A percentile compares a stretch with the other conserved stretches of the same genome.
These are phyloP conservation scores for Xylaria sp. DNA, from an alignment of 2,329 filamentous ascomycete genomes.

Conservation along the genomic window DNA sequence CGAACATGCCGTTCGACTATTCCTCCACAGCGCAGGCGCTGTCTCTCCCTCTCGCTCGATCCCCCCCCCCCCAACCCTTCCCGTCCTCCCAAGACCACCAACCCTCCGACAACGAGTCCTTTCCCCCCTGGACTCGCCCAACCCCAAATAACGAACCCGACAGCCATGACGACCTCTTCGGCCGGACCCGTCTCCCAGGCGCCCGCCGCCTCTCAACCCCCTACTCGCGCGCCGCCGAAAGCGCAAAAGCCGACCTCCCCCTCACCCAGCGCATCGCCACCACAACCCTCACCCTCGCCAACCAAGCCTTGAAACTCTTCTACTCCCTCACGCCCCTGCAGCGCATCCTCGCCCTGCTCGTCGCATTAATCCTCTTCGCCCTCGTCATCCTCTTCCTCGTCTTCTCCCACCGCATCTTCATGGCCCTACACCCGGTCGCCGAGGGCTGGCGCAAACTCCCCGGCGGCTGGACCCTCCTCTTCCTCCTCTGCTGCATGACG, in stretches of 20 bases:
- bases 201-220: conserved; percentile 41
- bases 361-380: conserved; percentile 45
- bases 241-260: conserved; percentile 29
- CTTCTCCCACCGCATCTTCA: conserved; percentile 76
- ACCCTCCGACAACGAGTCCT: conserved; percentile 35
- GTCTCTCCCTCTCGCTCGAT: conserved; percentile 40
- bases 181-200: conserved; percentile 11
- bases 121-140: conserved; percentile 40
- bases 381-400: conserved; percentile 64
- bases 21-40: conserved; percentile 46
- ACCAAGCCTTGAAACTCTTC: conserved; percentile 46
- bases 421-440: conserved; percentile 65
- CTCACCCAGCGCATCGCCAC: conserved; percentile 39
- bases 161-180: conserved; percentile 9
- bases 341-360: conserved; percentile 51
- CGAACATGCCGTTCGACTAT: conserved; percentile 48
- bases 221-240: conserved; percentile 30
- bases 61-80: conserved; percentile 31
- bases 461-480: conserved; percentile 71
- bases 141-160: not conserved
- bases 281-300: conserved; percentile 12
- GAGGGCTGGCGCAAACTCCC: conserved; percentile 68
- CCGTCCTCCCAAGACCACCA: conserved; percentile 28
- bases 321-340: conserved; percentile 55
- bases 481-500: conserved; percentile 66